A percentile compares a stretch with the other conserved stretches of the same genome.
These are phyloP conservation scores for Phlegmacium glaucopus DNA, from an alignment of 768 basidiomycete genomes.

Conservation along the genomic window DNA sequence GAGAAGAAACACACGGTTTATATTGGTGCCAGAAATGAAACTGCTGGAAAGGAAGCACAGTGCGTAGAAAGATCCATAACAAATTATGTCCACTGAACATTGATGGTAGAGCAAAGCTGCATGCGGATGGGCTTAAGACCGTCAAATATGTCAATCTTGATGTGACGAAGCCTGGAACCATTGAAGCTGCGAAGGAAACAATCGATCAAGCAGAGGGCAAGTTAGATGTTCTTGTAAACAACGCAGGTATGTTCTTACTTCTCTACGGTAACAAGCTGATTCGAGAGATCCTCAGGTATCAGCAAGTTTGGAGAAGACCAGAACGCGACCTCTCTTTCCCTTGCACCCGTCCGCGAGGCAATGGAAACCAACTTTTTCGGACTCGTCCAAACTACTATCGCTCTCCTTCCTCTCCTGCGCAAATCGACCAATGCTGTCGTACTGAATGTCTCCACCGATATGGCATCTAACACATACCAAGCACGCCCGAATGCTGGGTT, in stretches of 20 bases:
- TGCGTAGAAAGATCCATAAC: constrained; percentile 14
- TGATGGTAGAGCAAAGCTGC: constrained; percentile 25
- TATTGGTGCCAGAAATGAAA: constrained; percentile 37
- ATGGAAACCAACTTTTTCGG: constrained; percentile 44
- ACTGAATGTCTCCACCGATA: constrained; percentile 39
- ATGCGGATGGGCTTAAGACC: constrained; percentile 24
- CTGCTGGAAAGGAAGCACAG: constrained; percentile 37
- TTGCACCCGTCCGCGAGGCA: constrained; percentile 29
- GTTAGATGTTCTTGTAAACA: constrained; percentile 45
- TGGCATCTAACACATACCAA: constrained; percentile 40
- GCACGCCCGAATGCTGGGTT: constrained; percentile 26
- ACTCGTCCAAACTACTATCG: constrained; percentile 38
- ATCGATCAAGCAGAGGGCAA: constrained; percentile 38
- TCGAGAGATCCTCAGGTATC: constrained; percentile 4
- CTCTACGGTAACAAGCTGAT: neutral
- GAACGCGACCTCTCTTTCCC: constrained; percentile 30
- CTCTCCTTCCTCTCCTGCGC: constrained; percentile 40
- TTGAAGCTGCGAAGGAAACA: constrained; percentile 29
- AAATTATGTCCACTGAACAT: neutral
- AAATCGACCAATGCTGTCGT: constrained; percentile 30
- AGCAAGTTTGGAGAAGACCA: constrained; percentile 21
- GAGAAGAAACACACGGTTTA: constrained; percentile 42
- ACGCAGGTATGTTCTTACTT: constrained; percentile 33
- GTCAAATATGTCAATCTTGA: constrained; percentile 38
- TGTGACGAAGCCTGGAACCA: constrained; percentile 31